Evolutionary conservation across 257 asterid genomes (phyloP).

Genomic region (Asclepias syriaca): DNA sequence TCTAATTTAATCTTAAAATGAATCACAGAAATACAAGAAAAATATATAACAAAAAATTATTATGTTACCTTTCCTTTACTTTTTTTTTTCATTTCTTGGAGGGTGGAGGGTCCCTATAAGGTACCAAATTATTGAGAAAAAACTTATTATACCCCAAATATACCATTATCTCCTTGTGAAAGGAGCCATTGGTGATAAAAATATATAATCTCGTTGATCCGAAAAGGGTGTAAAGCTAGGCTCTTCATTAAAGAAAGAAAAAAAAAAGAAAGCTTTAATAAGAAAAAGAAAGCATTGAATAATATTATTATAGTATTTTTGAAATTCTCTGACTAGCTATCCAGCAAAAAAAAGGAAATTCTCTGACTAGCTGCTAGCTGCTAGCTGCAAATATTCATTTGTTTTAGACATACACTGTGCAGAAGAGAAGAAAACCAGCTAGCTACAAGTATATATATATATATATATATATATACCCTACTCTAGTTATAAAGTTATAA

Average conservation of each 20-base stretch:
- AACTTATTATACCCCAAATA: not conserved
- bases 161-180: conserved; percentile 8
- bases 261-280: no score
- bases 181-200: conserved; percentile 10
- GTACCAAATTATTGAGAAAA: conserved; percentile 20
- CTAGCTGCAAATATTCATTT: no score
- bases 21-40: no score
- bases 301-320: not conserved
- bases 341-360: no score
- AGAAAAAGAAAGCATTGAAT: not conserved
- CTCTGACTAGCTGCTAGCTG: not conserved
- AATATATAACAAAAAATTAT: no score
- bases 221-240: conserved; percentile 25
- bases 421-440: conserved; percentile 3
- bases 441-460: not conserved
- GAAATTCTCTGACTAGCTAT: not conserved
- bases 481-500: conserved; percentile 2
- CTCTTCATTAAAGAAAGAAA: not conserved
- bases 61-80: no score
- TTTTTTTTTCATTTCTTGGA: no score
- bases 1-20: no score
- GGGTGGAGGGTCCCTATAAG: conserved; percentile 11
- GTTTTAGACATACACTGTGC: no score
- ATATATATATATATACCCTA: conserved; percentile 4
- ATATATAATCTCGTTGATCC: conserved; percentile 1